A percentile compares a stretch with the other conserved stretches of the same genome.
phyloP scores from a whole-genome alignment of 1,284 basidiomycete genomes.

The Leccinum cinnamomeum region DNA sequence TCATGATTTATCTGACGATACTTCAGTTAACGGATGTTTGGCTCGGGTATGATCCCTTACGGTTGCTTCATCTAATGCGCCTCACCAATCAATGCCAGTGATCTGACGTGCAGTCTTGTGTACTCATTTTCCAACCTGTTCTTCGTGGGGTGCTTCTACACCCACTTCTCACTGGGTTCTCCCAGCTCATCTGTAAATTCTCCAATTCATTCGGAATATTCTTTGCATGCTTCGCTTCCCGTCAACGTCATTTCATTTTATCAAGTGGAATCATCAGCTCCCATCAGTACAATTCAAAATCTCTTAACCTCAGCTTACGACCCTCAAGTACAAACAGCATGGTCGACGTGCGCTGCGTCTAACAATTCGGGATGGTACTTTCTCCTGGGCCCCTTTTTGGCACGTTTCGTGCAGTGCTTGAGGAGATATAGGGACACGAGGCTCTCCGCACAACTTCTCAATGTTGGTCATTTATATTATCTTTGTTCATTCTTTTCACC shows the following conservation, averaged over 20 bases:
- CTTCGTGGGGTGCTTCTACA: conserved; percentile 74
- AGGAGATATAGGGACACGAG: conserved; percentile 83
- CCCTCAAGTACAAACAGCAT: conserved; percentile 14
- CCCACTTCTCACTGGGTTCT: conserved; percentile 15
- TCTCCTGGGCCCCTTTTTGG: conserved; percentile 61
- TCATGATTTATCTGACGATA: neutral
- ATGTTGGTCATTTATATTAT: conserved; percentile 48
- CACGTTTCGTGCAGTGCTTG: conserved; percentile 83
- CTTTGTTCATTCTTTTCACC: neutral
- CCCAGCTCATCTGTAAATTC: neutral
- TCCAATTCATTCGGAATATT: neutral
- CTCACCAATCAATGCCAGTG: conserved; percentile 45
- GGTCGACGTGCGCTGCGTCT: conserved; percentile 17
- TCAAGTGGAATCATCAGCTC: neutral
- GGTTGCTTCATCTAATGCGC: conserved; percentile 21
- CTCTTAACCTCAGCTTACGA: conserved; percentile 12
- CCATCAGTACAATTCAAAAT: neutral
- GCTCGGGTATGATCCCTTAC: conserved; percentile 58
- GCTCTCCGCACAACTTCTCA: conserved; percentile 79
- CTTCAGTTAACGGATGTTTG: conserved; percentile 76
- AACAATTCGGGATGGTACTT: conserved; percentile 60
- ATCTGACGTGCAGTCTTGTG: conserved; percentile 78
- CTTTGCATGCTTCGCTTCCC: neutral
- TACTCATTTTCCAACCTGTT: conserved; percentile 76
- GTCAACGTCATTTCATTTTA: neutral